These are phyloP conservation scores for Pseudogymnoascus sp. DNA, from an alignment of 2,329 filamentous ascomycete species.

Conservation along the genomic window DNA sequence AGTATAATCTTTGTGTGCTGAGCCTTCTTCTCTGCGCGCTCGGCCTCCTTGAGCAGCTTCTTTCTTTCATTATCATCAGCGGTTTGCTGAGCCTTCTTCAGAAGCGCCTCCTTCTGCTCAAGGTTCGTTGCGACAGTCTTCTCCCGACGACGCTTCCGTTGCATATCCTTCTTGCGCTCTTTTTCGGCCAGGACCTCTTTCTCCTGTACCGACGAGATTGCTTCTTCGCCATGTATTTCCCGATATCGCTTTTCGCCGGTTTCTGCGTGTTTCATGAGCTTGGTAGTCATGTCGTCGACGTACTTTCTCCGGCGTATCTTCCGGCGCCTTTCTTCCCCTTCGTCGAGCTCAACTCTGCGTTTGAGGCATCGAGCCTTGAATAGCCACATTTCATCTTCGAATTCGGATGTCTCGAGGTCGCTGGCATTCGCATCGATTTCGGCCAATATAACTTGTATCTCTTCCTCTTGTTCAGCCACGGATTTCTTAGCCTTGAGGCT, in stretches of 20 bases:
- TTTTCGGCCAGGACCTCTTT: constrained; percentile 91
- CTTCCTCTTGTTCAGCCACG: constrained; percentile 57
- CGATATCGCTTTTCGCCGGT: constrained; percentile 71
- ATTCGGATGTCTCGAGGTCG: constrained; percentile 48
- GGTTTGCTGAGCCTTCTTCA: constrained; percentile 69
- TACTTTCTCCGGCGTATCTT: constrained; percentile 57
- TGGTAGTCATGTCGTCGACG: constrained; percentile 49
- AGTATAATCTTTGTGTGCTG: constrained; percentile 82
- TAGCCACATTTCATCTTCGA: constrained; percentile 37
- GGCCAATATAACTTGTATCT: constrained; percentile 59
- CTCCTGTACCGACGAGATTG: constrained; percentile 78
- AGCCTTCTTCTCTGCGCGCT: constrained; percentile 87
- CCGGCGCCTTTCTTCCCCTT: constrained; percentile 55
- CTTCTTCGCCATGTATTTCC: constrained; percentile 69
- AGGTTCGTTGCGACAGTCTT: constrained; percentile 93
- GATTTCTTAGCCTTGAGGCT: constrained; percentile 56
- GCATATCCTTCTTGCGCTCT: constrained; percentile 99
- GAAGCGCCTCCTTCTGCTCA: constrained; percentile 78
- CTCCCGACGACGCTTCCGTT: constrained; percentile 88
- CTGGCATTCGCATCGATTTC: constrained; percentile 51
- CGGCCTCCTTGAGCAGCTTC: constrained; percentile 76
- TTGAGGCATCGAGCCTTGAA: constrained; percentile 56
- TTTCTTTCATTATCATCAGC: constrained; percentile 76
- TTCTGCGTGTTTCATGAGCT: constrained; percentile 61
- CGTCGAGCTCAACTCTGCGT: constrained; percentile 60